Evolutionary conservation across 1,139 yeast genomes (phyloP), one percentile per base, ranked within the genome.

Genomic region (Sugiyamaella novakii): DNA sequence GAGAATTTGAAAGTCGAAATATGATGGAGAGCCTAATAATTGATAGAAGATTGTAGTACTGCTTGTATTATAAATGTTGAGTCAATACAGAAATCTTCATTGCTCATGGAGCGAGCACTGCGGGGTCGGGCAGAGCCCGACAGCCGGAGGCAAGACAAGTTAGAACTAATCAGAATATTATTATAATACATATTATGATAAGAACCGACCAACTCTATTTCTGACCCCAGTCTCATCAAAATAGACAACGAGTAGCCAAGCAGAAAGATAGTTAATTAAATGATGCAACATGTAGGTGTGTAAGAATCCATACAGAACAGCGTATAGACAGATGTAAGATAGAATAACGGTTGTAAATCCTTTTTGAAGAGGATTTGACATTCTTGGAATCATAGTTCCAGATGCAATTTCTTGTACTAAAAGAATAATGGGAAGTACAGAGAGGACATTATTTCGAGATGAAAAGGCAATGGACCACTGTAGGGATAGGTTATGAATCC

Each of bases 281-380:
- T 67, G 63, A 49, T 67, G 71, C 43, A 68, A 46, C 67, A 67
- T 61, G 54, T 62, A 68, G 2, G 69, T 59, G 43, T 67, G 68
- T 50, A 62, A 54, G 21, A 63, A 55, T 2, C 71, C 72, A 46
- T 58, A 65, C 25, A 67, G 35, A 12, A 67, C 33, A 5, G 67
- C 59, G 44, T 64, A 67, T 21, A 50, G 31, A 1, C 59, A 59
- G 10, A 53, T 53, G 53, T 63, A 66, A 24, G 43, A 51, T 22
- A 67, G 41, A 11, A 59, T 40, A 3, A 43, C 45, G 24, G 52
- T 42, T 7, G 67, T 58, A 31, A 56, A 43, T 3, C 36, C 15
- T 12, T 33, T 45, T 30, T 58, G 59, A 30, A 49, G 34, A n/a
- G 31, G 37, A 25, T 43, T 45, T 30, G 36, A 28, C 48, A 51